Evolutionary conservation across 2,329 filamentous ascomycete genomes (phyloP), one percentile per base, ranked within the genome.

Genomic region (Zalaria sp.): DNA sequence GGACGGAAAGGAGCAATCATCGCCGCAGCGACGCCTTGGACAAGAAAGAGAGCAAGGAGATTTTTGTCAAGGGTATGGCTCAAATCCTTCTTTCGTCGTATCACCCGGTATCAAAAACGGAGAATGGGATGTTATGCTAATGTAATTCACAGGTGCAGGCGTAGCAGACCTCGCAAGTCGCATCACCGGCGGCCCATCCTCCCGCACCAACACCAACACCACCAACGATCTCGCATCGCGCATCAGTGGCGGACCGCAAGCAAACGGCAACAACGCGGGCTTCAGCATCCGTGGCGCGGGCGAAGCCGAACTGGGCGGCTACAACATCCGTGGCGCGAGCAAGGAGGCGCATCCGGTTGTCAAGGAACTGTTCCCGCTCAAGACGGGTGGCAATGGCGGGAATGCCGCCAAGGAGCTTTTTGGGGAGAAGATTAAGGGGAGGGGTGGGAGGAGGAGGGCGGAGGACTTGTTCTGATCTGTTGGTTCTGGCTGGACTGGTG

Each of bases 21-120:
- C 62, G 61, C 27, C 60, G 66, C 25, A 61, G 60, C 31, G 63
- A 64, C 39, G 65, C 64, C 3, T 53, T 60, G 25, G 65, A 67
- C 27, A 42, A 54, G 34, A 48, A 49, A 35, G 45, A 45, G 47
- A 53, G 45, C 45, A 48, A 37, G 29, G 45, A 27, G 26, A 43
- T 38, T 44, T 44, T n/a, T 25, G 41, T 43, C 11, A 41, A 43
- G 29, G 46, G 44, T 43, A 41, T 31, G 37, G 36, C 34, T n/a
- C 34, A 40, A 28, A 18, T 18, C 18, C 18, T 18, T 18, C 18
- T 18, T 18, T 18, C 18, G 18, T 18, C 18, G 18, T 36, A 31
- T 18, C 18, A 18, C 18, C 18, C 34, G 31, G 27, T 9, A 25
- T 40, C n/a, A 42, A 43, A 18, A 43, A 40, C 10, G 41, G 45